A percentile compares a stretch with the other conserved stretches of the same genome.
phyloP scores from a whole-genome alignment of 1,284 basidiomycete species.

The Coriolopsis trogii region DNA sequence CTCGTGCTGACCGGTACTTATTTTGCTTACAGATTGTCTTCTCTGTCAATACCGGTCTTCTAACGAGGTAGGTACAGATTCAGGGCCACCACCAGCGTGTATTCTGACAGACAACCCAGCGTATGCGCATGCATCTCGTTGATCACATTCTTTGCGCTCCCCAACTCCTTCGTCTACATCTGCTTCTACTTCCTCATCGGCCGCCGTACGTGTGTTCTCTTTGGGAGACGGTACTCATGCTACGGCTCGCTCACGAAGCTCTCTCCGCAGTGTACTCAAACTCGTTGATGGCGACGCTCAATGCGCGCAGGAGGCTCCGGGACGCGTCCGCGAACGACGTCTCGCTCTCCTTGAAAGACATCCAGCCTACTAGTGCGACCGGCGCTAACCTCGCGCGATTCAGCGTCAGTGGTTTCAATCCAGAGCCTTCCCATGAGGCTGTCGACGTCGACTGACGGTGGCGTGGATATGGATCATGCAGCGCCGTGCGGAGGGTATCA shows the following conservation, averaged over 20 bases:
- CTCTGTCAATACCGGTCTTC: conserved; percentile 55
- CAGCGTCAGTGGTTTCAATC: neutral
- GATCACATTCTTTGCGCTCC: conserved; percentile 50
- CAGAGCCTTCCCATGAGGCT: too few relatives aligned
- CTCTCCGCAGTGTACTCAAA: conserved; percentile 50
- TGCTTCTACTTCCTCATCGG: conserved; percentile 61
- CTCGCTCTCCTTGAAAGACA: conserved; percentile 49
- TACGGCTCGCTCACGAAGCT: too few relatives aligned
- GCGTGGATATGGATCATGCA: too few relatives aligned
- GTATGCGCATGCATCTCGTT: conserved; percentile 58
- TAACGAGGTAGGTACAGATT: conserved; percentile 42
- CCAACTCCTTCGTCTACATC: conserved; percentile 55
- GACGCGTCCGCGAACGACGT: conserved; percentile 44
- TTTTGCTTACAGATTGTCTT: conserved; percentile 46
- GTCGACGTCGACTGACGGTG: too few relatives aligned
- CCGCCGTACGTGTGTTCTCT: conserved; percentile 44
- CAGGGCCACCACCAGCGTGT: neutral
- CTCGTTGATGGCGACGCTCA: conserved; percentile 56
- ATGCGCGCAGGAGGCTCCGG: conserved; percentile 54
- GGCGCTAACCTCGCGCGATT: conserved; percentile 7
- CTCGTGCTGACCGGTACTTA: neutral
- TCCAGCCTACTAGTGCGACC: conserved; percentile 26
- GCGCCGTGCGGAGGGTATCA: conserved; percentile 25
- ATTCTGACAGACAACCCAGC: conserved; percentile 18
- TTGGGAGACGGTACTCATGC: too few relatives aligned